Evolutionary conservation across 129 eudicot genomes (phyloP).

Genomic region (Kitagawia praeruptora): DNA sequence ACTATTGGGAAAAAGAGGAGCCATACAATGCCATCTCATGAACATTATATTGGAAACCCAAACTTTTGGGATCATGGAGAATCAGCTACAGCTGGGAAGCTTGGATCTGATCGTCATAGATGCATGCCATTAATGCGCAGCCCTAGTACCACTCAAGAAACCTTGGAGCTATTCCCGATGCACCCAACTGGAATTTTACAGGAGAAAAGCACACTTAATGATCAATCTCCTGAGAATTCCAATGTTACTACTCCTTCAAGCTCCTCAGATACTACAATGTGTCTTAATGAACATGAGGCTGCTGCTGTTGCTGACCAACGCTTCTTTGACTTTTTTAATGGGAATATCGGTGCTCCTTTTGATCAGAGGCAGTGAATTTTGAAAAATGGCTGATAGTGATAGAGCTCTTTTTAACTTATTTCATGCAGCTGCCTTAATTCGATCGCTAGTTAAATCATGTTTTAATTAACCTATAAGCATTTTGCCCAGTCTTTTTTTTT

Average conservation of each 20-base stretch:
- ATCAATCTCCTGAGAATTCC: constrained; percentile 19
- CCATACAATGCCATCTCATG: neutral
- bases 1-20: constrained; percentile 20
- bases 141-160: constrained; percentile 20
- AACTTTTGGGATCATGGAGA: neutral
- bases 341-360: neutral
- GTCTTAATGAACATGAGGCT: neutral
- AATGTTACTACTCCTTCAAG: constrained; percentile 3
- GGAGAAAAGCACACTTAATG: constrained; percentile 13
- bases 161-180: constrained; percentile 63
- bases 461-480: neutral
- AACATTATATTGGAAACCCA: neutral
- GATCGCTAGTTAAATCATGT: neutral
- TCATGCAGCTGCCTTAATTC: neutral
- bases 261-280: neutral
- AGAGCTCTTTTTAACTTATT: neutral
- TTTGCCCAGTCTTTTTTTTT: neutral
- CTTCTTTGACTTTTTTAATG: constrained; percentile 17
- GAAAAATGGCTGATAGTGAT: too few relatives aligned
- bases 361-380: neutral
- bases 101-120: neutral
- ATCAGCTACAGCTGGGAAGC: constrained; percentile 3
- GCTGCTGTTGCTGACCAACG: constrained; percentile 15
- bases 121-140: constrained; percentile 3
- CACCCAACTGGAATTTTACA: constrained; percentile 64